Base-by-base conservation (phyloP, 805 yeast species). In the Metschnikowia bowlesiae region DNA sequence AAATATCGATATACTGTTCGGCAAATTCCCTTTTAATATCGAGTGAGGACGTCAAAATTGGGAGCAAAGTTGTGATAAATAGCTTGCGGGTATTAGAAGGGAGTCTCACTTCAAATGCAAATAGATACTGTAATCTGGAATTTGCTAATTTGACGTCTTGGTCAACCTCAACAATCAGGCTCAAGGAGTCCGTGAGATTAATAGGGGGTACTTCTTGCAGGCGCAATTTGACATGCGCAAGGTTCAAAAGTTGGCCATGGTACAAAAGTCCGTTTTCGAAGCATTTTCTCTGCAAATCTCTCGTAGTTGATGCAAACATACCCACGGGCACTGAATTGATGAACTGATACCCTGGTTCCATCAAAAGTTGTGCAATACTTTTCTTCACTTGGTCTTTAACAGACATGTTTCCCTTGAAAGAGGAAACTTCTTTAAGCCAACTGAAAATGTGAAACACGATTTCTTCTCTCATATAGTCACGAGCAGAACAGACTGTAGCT, bases 101-200 rank as follows among this genome's bases (percentile, higher is more conserved):
- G 33, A 77, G 76, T 55, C 94, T 71, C 36, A 80, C 72, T 53
- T 86, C 87, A 51, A 84, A 78, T 51, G 73, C 75, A 35, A 85
- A 65, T 22, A 87, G 58, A 56, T 70, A 74, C 61, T 85, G 90
- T 10, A 86, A 60, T 57, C 88, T 73, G 13, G 87, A 74, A 30
- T 62, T 53, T n/a, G 53, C 51, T 14, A 62, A 64, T 60, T 33
- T 26, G 16, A 46, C 8, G 36, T 33, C 33, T 39, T 43, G 8
- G 11, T 34, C 48, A 11, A 34, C 39, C 7, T 22, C 42, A 34
- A 40, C 35, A 29, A 42, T 26, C 26, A 34, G n/a, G 5, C 34
- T 39, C 14, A 48, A 33, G 11, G 54, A 22, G 3, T 47, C 50
- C 3, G 35, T 35, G 6, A 55, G 40, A 18, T 37, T 22, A 2